Percentiles rank a stretch among this genome's conserved stretches.
These are phyloP conservation scores for Paracamarosporium sp. DNA, from an alignment of 2,329 filamentous ascomycete genomes.

Conservation along the genomic window DNA sequence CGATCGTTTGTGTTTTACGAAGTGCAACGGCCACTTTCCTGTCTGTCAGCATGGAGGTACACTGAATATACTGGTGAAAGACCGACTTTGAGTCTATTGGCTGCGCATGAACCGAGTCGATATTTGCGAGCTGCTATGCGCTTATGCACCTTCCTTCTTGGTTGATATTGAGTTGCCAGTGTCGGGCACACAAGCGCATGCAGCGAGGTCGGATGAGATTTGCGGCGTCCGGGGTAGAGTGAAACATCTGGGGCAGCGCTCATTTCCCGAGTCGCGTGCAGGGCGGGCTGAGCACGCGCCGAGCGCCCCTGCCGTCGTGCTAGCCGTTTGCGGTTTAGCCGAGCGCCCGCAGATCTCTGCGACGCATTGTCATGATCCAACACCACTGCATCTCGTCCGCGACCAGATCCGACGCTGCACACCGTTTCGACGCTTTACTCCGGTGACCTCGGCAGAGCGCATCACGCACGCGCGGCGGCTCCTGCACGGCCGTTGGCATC, in stretches of 20 bases:
- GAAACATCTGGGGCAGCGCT: neutral
- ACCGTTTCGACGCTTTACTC: neutral
- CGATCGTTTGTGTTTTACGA: neutral
- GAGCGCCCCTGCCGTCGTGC: conserved; percentile 4
- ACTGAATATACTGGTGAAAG: neutral
- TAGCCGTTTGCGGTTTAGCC: neutral
- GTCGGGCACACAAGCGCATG: neutral
- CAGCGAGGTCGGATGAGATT: conserved; percentile 5
- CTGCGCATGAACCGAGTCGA: neutral
- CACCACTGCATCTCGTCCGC: neutral
- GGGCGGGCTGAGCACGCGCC: neutral
- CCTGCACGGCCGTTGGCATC: neutral
- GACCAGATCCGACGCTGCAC: neutral
- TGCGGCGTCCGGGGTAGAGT: conserved; percentile 3
- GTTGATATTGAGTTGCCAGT: neutral
- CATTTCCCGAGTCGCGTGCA: neutral
- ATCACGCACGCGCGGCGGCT: neutral
- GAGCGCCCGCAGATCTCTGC: neutral
- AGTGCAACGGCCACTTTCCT: neutral
- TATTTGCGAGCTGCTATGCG: neutral
- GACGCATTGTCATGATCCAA: neutral
- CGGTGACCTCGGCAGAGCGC: neutral
- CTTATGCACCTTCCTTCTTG: neutral
- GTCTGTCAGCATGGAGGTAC: neutral
- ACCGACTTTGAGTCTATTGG: neutral